Percentiles rank a stretch among this genome's conserved stretches.
phyloP scores from a whole-genome alignment of 345 rosid species.

The Theobroma cacao region DNA sequence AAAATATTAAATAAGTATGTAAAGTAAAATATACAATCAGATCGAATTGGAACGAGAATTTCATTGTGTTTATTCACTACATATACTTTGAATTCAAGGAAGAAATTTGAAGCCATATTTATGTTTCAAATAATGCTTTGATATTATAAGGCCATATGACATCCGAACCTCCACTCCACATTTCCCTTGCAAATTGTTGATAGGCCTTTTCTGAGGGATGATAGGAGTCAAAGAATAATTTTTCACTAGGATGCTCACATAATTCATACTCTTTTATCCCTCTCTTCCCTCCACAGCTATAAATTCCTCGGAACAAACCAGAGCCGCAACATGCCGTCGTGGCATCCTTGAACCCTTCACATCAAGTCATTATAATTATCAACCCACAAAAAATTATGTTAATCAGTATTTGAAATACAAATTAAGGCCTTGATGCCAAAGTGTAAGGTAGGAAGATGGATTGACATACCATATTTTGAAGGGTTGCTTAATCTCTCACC shows the following conservation, averaged over 20 bases:
- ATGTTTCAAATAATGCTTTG: no score
- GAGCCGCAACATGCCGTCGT: slow-evolving; percentile 69
- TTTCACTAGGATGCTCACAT: slow-evolving; percentile 52
- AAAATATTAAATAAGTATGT: no score
- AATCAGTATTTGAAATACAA: no score
- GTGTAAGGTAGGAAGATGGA: background rate
- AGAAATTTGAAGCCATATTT: no score
- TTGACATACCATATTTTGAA: slow-evolving; percentile 36
- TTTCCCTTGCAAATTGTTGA: slow-evolving; percentile 44
- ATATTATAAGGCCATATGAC: no score
- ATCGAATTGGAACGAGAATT: no score
- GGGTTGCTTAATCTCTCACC: slow-evolving; percentile 47
- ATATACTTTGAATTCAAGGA: no score
- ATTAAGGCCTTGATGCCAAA: background rate
- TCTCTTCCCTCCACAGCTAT: slow-evolving; percentile 66
- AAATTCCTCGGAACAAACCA: slow-evolving; percentile 55
- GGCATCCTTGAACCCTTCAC: slow-evolving; percentile 61
- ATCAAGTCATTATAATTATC: no score
- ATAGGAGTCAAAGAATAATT: slow-evolving; percentile 63
- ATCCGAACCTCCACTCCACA: slow-evolving; percentile 32
- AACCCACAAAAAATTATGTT: background rate
- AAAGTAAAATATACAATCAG: no score
- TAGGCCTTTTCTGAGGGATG: slow-evolving; percentile 59
- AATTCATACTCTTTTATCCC: slow-evolving; percentile 49
- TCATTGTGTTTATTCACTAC: no score